Evolutionary conservation across 345 rosid species (phyloP).

Genomic region (Syzygium aqueum): DNA sequence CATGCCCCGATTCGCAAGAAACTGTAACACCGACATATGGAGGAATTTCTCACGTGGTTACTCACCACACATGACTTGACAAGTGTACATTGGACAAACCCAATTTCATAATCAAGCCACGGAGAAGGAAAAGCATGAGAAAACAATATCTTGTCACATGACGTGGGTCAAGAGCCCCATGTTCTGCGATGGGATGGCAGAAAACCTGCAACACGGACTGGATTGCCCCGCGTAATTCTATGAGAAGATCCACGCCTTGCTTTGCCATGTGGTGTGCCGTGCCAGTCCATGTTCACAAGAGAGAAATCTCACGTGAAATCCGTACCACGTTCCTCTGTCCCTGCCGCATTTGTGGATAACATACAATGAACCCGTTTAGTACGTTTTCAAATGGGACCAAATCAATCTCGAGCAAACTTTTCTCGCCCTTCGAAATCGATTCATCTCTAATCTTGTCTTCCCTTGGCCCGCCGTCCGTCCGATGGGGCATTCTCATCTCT

Average conservation of each 20-base stretch:
- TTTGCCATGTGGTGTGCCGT: neutral
- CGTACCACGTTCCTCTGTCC: neutral
- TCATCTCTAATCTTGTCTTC: neutral
- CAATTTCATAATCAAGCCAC: neutral
- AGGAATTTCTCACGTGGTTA: neutral
- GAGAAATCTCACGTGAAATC: neutral
- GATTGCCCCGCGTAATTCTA: neutral
- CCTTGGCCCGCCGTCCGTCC: neutral
- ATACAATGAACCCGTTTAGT: neutral
- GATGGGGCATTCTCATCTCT: rapidly evolving
- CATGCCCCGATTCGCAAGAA: neutral
- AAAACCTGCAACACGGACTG: neutral
- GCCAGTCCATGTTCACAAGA: neutral
- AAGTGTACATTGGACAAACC: neutral
- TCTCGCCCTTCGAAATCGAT: neutral
- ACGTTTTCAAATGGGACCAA: neutral
- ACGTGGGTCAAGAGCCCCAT: neutral
- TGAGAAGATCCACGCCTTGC: neutral
- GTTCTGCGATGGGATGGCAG: neutral
- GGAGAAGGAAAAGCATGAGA: neutral
- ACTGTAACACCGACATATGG: neutral
- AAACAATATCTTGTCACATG: neutral
- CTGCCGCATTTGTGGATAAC: neutral
- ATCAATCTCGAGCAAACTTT: neutral
- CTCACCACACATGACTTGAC: neutral